Base-by-base conservation (phyloP, 371 early-diverging fungal species). In the Mortierella sp. region DNA sequence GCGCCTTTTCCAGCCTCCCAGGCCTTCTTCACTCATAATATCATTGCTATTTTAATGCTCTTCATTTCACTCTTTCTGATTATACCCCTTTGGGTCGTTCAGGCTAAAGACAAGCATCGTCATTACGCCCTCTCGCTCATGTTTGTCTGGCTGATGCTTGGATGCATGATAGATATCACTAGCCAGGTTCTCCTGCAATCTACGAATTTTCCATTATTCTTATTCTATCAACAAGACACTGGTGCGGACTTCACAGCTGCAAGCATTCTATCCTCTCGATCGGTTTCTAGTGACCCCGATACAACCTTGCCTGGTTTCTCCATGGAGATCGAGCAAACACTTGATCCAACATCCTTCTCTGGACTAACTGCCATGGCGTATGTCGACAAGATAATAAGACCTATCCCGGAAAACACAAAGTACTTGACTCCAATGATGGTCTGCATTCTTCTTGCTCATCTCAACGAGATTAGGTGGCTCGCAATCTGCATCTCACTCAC, bases 101-200 rank as follows among this genome's bases (percentile, higher is more conserved):
- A 71, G 43, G 24, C 62, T 24, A 70, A 57, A 14, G 67, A 66
- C 18, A 35, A 37, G 24, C 71, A 45, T 40, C 68, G 68, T 11
- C 71, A 76, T 57, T 64, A 64, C 28, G 40, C 71, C 5, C 60
- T 76, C 43, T 67, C 68, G 5, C 59, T 76, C 51, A 54, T 76
- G 28, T 66, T 71, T 55, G 37, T 64, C 28, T 76, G 72, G 77
- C 26, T 70, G 8, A 32, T 76, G 35, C 32, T 76, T 2, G 68
- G 35, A 9, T 45, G 58, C 52, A 11, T 76, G 2, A 1, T 63
- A 0, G 71, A 63, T 35, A 22, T 71, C 32, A 22, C 63, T 43
- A 51, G 62, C 10, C 67, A 45, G 45, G 26, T 71, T 39, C 22
- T 76, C 4, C 40, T 71, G 4, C 60, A 59, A 3, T 28, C 61